Evolutionary conservation across 257 asterid genomes (phyloP), one percentile per base, ranked within the genome.

Genomic region (Gentiana straminea): DNA sequence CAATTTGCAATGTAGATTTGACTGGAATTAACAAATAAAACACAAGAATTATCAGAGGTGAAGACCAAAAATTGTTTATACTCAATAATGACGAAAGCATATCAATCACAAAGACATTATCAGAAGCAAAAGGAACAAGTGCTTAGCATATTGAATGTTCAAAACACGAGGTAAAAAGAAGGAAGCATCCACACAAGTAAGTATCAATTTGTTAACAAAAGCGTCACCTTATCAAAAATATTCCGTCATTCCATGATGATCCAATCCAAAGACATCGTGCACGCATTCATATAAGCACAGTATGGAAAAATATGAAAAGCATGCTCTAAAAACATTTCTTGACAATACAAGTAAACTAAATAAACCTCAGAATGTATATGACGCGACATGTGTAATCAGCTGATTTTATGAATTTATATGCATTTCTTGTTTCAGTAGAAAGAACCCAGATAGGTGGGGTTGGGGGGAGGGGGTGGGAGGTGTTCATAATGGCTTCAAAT

Each of bases 81-180:
- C 12, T 7, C 13, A 8, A 47, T 44, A 9, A 45, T 35, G 12
- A 46, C 49, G 53, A 8, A 52, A 59, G 57, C 57, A 49, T 46
- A 46, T 4, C 38, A 43, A 24, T 54, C 61, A 59, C 51, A 15
- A 52, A 51, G 57, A 11, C 52, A 59, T 52, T 38, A 32, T 59
- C 65, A 45, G 13, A 52, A 52, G 61, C 61, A 52, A 59, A 4
- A 37, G 24, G 24, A 24, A 24, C 24, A 24, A 24, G 24, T 24
- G 24, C 24, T 24, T 55, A 52, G 35, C 39, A 13, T 5, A 54
- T 37, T 55, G 55, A 11, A 24, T 24, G 37, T 48, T 10, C 12
- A 35, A 55, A 38, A 4, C 36, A 6, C 3, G 35, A 32, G 55
- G 38, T 46, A 8, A 4, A 52, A 34, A 49, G 24, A 12, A 38